Percentiles rank a stretch among this genome's conserved stretches.
Conservation (phyloP, 2,329 filamentous ascomycete species). For the Arthrobotrys iridis region DNA sequence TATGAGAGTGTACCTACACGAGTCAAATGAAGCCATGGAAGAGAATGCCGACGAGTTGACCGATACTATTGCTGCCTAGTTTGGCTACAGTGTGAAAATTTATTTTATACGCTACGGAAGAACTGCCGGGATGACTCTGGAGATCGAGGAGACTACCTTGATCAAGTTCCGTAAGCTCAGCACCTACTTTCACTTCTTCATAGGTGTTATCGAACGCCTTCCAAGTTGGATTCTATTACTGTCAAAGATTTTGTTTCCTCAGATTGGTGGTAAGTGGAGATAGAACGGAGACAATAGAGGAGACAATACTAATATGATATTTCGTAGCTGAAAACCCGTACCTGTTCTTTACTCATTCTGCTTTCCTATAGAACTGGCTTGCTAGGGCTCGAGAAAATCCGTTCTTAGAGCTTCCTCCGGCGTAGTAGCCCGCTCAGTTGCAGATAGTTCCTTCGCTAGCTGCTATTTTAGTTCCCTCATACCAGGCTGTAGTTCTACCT, state of each 20-base stretch:
- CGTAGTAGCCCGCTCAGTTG: too few relatives aligned
- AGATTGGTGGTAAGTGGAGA: background rate
- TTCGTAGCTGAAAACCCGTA: too few relatives aligned
- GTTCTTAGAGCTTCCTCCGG: too few relatives aligned
- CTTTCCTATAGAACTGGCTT: too few relatives aligned
- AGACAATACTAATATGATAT: too few relatives aligned
- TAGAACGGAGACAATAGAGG: too few relatives aligned
- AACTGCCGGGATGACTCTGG: background rate
- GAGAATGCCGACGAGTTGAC: background rate
- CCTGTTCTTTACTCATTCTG: too few relatives aligned
- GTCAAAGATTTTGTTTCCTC: background rate
- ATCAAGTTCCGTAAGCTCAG: background rate
- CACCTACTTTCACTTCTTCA: background rate
- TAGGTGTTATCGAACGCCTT: background rate
- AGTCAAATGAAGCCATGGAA: background rate
- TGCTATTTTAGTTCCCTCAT: background rate
- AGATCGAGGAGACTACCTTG: background rate
- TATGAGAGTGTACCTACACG: background rate
- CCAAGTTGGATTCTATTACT: background rate
- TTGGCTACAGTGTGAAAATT: background rate
- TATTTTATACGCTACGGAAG: background rate
- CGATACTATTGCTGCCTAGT: background rate
- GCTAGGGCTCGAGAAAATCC: too few relatives aligned
- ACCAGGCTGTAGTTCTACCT: background rate
- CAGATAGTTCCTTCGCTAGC: too few relatives aligned